Conservation (phyloP, 352 stramenopile genomes). For the Phytophthora lateralis region DNA sequence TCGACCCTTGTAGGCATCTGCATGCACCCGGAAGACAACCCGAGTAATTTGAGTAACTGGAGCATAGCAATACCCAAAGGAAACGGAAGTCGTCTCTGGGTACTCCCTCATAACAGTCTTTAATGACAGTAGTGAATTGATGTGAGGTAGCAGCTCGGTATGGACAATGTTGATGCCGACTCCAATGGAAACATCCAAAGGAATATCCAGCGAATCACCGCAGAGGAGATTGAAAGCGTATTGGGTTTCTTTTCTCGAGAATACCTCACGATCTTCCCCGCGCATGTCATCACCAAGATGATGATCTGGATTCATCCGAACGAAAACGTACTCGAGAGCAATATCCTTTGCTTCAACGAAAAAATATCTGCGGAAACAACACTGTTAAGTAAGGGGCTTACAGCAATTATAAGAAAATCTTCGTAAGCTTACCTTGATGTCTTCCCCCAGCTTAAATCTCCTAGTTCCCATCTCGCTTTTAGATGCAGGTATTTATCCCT, state of each 20-base stretch:
- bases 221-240: slow-evolving; percentile 20
- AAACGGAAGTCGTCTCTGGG: slow-evolving; percentile 17
- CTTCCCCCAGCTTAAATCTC: slow-evolving; percentile 7
- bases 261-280: slow-evolving; percentile 19
- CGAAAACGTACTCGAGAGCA: slow-evolving; percentile 23
- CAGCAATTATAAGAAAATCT: not conserved
- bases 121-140: slow-evolving; percentile 17
- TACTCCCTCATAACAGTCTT: slow-evolving; percentile 16
- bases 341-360: slow-evolving; percentile 24
- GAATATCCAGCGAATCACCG: not conserved
- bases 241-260: slow-evolving; percentile 15
- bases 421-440: slow-evolving; percentile 11
- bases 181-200: slow-evolving; percentile 16
- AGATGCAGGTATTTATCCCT: slow-evolving; percentile 4
- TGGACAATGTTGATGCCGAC: slow-evolving; percentile 27
- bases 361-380: slow-evolving; percentile 18
- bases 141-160: slow-evolving; percentile 25
- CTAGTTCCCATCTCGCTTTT: slow-evolving; percentile 16
- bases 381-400: not conserved
- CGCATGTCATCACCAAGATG: not conserved
- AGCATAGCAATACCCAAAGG: slow-evolving; percentile 22
- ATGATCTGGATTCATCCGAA: slow-evolving; percentile 14
- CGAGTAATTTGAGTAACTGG: slow-evolving; percentile 11
- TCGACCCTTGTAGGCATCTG: not conserved
- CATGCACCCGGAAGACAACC: slow-evolving; percentile 24